Conservation (phyloP, 768 basidiomycete species). For the Suillus occidentalis region DNA sequence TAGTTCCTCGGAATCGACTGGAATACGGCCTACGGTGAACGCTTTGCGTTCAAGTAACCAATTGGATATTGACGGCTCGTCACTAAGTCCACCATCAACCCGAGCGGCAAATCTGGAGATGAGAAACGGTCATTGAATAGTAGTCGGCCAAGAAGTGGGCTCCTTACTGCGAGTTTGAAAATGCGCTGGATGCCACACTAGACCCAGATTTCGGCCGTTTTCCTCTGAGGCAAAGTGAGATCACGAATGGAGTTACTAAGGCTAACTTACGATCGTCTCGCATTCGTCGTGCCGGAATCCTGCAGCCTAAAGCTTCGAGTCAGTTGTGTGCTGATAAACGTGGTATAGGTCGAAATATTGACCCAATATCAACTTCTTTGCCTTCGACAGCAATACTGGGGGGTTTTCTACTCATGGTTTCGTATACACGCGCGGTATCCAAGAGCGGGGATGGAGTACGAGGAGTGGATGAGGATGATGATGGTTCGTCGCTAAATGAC, state of each 20-base stretch:
- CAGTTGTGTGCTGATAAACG: not conserved
- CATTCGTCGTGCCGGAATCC: no score
- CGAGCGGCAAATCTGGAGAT: not conserved
- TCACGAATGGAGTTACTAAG: not conserved
- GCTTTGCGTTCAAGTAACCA: slow-evolving; percentile 3
- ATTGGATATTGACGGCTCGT: not conserved
- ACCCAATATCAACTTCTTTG: no score
- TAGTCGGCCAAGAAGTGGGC: not conserved
- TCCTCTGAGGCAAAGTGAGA: not conserved
- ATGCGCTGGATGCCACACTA: not conserved
- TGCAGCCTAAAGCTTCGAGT: not conserved
- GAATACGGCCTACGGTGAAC: not conserved
- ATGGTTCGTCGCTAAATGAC: not conserved
- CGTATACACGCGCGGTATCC: not conserved
- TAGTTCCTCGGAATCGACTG: not conserved
- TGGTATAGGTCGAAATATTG: no score
- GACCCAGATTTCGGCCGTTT: no score
- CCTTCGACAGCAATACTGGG: no score
- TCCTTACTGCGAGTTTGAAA: not conserved
- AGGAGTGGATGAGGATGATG: not conserved
- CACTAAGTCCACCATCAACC: not conserved
- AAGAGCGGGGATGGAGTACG: not conserved
- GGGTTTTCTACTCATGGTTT: not conserved
- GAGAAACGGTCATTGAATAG: not conserved
- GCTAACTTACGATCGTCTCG: not conserved